These are phyloP conservation scores for Tothia fuscella DNA, from an alignment of 2,329 filamentous ascomycete species.

Conservation along the genomic window DNA sequence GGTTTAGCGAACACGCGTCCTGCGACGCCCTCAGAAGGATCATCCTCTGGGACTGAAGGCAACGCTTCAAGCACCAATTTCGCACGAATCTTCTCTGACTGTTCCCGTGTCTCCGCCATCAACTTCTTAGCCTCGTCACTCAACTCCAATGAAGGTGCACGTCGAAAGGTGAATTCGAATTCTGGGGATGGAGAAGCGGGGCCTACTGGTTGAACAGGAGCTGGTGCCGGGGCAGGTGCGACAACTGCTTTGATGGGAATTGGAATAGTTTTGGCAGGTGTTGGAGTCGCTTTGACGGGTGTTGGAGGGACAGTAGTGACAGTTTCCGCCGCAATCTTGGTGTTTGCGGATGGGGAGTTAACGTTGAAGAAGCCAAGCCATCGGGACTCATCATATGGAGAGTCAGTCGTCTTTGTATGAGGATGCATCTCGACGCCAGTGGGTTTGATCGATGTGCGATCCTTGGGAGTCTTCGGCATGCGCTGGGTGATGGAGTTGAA, in stretches of 20 bases:
- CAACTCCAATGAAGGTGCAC: slow-evolving; percentile 42
- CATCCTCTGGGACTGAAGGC: slow-evolving; percentile 16
- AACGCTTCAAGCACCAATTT: slow-evolving; percentile 53
- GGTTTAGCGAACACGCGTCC: slow-evolving; percentile 67
- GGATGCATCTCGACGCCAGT: slow-evolving; percentile 82
- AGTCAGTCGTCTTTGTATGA: slow-evolving; percentile 60
- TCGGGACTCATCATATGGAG: slow-evolving; percentile 65
- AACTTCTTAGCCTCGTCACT: slow-evolving; percentile 49
- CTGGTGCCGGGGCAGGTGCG: too few species aligned
- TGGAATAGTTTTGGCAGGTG: not conserved
- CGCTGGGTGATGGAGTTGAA: slow-evolving; percentile 16
- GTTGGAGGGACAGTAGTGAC: not conserved
- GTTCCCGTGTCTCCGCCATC: slow-evolving; percentile 56
- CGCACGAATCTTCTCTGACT: slow-evolving; percentile 59
- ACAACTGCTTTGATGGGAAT: not conserved
- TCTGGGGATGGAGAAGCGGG: slow-evolving; percentile 41
- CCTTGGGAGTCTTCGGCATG: slow-evolving; percentile 47
- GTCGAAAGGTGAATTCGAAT: slow-evolving; percentile 54
- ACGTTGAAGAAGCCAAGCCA: slow-evolving; percentile 74
- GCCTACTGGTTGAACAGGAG: too few species aligned
- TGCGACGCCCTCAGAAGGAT: slow-evolving; percentile 34
- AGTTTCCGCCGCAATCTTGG: slow-evolving; percentile 19
- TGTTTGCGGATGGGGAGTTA: slow-evolving; percentile 41
- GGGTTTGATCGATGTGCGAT: slow-evolving; percentile 55
- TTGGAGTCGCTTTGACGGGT: not conserved